Conservation (phyloP, 139 green algal species). For the Nannochloris sp. region DNA sequence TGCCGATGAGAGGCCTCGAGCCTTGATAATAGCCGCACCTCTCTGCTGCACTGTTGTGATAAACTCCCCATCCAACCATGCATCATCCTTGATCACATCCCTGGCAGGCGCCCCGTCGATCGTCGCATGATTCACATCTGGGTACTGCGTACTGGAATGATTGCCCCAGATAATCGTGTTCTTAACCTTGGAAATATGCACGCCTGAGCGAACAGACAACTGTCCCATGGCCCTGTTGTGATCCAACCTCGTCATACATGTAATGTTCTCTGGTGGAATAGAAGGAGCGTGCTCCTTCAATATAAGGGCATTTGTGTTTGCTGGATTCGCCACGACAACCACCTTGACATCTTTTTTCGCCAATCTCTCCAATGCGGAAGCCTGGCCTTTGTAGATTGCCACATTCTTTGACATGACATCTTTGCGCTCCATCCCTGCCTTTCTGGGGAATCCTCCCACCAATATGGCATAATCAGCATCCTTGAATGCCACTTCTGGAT, state of each 20-base stretch:
- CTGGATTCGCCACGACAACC: constrained; percentile 92
- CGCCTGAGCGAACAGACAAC: constrained; percentile 55
- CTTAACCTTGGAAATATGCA: constrained; percentile 62
- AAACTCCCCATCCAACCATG: constrained; percentile 81
- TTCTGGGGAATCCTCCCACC: constrained; percentile 77
- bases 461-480: constrained; percentile 86
- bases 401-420: constrained; percentile 91
- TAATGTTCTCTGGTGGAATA: constrained; percentile 86
- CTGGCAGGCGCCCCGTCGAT: constrained; percentile 64
- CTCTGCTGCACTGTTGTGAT: constrained; percentile 83
- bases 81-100: constrained; percentile 49
- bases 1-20: constrained; percentile 69
- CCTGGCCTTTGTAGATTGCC: constrained; percentile 82
- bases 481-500: constrained; percentile 69
- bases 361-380: constrained; percentile 60
- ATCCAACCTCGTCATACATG: constrained; percentile 84
- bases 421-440: constrained; percentile 89
- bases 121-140: constrained; percentile 87
- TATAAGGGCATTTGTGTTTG: constrained; percentile 91
- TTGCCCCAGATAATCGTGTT: constrained; percentile 98
- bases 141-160: constrained; percentile 88
- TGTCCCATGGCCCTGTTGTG: constrained; percentile 91
- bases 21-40: constrained; percentile 89
- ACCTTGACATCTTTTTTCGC: constrained; percentile 53
- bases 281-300: constrained; percentile 70